Base-by-base conservation (phyloP, 169 alveolate species). In the Cryptosporidium ubiquitum region DNA sequence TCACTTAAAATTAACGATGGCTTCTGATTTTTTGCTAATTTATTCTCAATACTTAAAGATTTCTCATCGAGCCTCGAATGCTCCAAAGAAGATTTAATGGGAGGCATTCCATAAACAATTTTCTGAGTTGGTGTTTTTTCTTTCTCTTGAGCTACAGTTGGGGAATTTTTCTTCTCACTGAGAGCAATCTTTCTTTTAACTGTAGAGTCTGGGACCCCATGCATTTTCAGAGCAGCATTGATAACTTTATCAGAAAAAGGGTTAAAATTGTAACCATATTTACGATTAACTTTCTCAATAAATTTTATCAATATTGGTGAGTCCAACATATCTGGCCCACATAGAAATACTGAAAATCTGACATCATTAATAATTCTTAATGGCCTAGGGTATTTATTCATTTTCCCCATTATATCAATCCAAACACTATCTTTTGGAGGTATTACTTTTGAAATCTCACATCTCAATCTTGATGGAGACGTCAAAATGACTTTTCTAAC, bases 401-500 rank as follows among this genome's bases (percentile, higher is more conserved):
- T 39, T 47, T 14, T 79, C 5, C 33, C 68, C 49, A 79, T 37
- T 44, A 68, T 58, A 18, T 35, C 23, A 16, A 12, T 60, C 89
- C 89, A 79, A n/a, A 23, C 44, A 42, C 20, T 58, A 35, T 79
- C 37, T n/a, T 33, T 20, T 29, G 75, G 66, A 14, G 61, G 58
- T 1, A 20, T 47, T 3, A 37, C 47, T 10, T 47, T 49, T 35
- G 89, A 61, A 26, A 79, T 26, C 18, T 20, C 35, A 31, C 20
- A 23, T 44, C 89, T 79, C 31, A 79, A 42, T 2, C 89, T 37
- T 58, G 40, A 16, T 16, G 89, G 89, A 79, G 89, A 58, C 3
- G 79, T 79, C 29, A 79, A 79, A 20, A 79, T 79, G 20, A 79
- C 75, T 14, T 79, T 64, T 64, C 69, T 79, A 9, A 79, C 89